These are phyloP conservation scores for Wickerhamiella cacticola DNA, from an alignment of 805 yeast species.

Conservation along the genomic window DNA sequence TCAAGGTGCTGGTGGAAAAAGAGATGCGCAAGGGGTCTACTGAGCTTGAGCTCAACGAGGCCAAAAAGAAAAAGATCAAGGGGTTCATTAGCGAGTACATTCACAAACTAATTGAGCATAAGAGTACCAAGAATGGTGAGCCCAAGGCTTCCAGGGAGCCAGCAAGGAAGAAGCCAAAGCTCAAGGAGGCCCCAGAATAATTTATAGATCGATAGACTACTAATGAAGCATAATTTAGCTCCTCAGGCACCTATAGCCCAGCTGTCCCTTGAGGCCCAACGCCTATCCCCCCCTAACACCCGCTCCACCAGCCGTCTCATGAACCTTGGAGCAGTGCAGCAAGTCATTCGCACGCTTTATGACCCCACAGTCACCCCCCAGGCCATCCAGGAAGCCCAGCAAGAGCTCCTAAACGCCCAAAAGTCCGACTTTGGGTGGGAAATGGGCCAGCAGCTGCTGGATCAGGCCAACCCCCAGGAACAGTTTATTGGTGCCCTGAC, in stretches of 20 bases:
- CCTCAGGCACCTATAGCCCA: no score
- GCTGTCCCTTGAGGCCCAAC: no score
- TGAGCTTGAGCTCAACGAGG: constrained; percentile 47
- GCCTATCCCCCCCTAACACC: no score
- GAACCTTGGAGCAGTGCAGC: constrained; percentile 11
- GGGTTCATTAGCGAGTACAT: constrained; percentile 38
- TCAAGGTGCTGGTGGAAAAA: constrained; percentile 51
- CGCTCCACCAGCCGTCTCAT: no score
- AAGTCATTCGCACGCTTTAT: constrained; percentile 18
- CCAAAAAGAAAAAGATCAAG: constrained; percentile 58
- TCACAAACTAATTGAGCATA: constrained; percentile 20
- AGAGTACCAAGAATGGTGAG: neutral
- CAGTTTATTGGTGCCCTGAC: constrained; percentile 77
- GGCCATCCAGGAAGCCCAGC: constrained; percentile 32
- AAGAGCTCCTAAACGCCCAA: constrained; percentile 47
- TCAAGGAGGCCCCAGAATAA: neutral
- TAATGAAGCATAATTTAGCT: no score
- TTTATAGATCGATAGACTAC: neutral
- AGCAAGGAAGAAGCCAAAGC: neutral
- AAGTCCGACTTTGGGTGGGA: constrained; percentile 42
- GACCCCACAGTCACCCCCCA: constrained; percentile 15
- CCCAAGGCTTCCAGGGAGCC: no score
- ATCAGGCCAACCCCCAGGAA: constrained; percentile 25
- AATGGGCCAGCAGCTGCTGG: constrained; percentile 45
- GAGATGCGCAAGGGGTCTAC: constrained; percentile 38